A percentile compares a stretch with the other conserved stretches of the same genome.
Conservation (phyloP, 1,284 basidiomycete species). For the Microbotryum lychnidis-dioicae region DNA sequence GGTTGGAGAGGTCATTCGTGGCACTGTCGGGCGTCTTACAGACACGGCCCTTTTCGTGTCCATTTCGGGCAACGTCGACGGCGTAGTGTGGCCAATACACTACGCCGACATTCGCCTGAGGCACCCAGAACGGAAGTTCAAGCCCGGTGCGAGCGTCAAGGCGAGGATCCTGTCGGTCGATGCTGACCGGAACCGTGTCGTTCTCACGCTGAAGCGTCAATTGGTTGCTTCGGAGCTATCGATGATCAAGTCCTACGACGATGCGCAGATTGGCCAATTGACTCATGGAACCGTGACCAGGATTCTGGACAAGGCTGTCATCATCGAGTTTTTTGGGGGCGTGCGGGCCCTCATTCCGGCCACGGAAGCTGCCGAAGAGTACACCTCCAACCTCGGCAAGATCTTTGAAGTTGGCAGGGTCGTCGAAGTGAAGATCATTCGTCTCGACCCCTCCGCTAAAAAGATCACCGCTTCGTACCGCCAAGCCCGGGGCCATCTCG, state of each 20-base stretch:
- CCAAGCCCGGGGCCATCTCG: slow-evolving; percentile 51
- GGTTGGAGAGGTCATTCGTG: slow-evolving; percentile 68
- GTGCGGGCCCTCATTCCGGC: slow-evolving; percentile 73
- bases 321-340: slow-evolving; percentile 86
- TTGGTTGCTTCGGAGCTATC: slow-evolving; percentile 71
- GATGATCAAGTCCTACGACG: slow-evolving; percentile 58
- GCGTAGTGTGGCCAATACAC: slow-evolving; percentile 88
- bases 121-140: slow-evolving; percentile 87
- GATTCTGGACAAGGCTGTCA: slow-evolving; percentile 64
- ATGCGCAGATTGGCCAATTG: slow-evolving; percentile 62
- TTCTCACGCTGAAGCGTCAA: slow-evolving; percentile 85
- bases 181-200: slow-evolving; percentile 68
- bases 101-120: slow-evolving; percentile 85
- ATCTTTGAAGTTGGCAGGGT: slow-evolving; percentile 73
- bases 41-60: slow-evolving; percentile 74
- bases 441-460: slow-evolving; percentile 55
- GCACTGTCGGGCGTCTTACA: slow-evolving; percentile 71
- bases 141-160: slow-evolving; percentile 71
- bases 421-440: slow-evolving; percentile 74
- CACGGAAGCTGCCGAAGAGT: slow-evolving; percentile 66
- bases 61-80: slow-evolving; percentile 77
- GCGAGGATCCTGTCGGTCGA: slow-evolving; percentile 83
- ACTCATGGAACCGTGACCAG: slow-evolving; percentile 78
- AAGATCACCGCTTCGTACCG: slow-evolving; percentile 79
- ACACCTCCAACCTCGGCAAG: slow-evolving; percentile 56